Evolutionary conservation across 129 eudicot species (phyloP), one percentile per base, ranked within the genome.

Genomic region (Tagetes patula): DNA sequence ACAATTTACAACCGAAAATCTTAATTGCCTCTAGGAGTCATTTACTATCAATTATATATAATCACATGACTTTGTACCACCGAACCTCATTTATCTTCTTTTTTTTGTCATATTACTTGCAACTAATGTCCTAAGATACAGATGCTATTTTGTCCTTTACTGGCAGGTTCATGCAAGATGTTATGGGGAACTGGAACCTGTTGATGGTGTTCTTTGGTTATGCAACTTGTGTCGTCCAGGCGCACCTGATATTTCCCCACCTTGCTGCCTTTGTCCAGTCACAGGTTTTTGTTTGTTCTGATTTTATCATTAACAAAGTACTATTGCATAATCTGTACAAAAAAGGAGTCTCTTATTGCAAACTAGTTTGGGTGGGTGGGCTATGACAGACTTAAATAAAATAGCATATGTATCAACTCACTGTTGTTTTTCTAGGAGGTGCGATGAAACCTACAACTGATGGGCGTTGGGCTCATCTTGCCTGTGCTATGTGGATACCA

Each of bases 401-500:
- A 52, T 33, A 65, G 4, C 37, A 27, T 41, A 7, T 69, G 53
- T 67, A 43, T 70, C 42, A 70, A 70, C 31, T 32, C 40, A 42
- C 72, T 75, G 10, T 75, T 75, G 10, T 75, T 55, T 60, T 67
- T 47, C 31, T 71, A 95, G 99, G 99, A 61, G 99, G 99, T 83
- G 99, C 96, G 67, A 90, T 95, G 99, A 95, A 95, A 85, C 94
- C 94, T 72, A 95, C 99, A 37, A 88, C 91, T 5, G 97, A 95
- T 74, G 99, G 94, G 39, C 93, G 97, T 38, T 95, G 99, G 99
- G 99, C 99, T 79, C 99, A 95, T 84, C 96, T 95, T 64, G 96
- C 99, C 76, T 95, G 99, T 85, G 99, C 99, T 73, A 95, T 95
- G 78, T 95, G 99, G 99, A 90, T 95, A 77, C 99, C 99, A 84